phyloP scores from a whole-genome alignment of 2,329 filamentous ascomycete species.

The Emergomyces africanus region DNA sequence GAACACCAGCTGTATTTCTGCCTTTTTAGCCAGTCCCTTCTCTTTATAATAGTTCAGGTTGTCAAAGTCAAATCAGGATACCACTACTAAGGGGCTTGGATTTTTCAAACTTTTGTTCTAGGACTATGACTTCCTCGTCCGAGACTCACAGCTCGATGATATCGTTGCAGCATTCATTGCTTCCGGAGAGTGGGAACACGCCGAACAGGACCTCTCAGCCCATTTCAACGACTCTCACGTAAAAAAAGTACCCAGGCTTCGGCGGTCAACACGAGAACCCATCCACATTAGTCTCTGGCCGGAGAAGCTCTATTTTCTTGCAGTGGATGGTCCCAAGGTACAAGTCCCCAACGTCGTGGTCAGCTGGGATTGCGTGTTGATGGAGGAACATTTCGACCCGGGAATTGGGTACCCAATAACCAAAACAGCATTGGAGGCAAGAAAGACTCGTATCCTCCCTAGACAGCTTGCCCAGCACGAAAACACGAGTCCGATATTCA shows the following conservation, averaged over 20 bases:
- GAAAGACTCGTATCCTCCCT: neutral
- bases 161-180: neutral
- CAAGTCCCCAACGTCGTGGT: slow-evolving; percentile 1
- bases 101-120: neutral
- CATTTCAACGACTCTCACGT: neutral
- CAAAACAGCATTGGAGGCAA: neutral
- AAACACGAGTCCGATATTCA: neutral
- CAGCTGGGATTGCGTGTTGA: neutral
- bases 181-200: neutral
- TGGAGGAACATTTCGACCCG: slow-evolving; percentile 1
- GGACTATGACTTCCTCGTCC: slow-evolving; percentile 3
- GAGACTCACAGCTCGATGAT: neutral
- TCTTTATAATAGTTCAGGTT: too few species aligned
- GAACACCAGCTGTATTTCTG: neutral
- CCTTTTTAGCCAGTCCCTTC: neutral
- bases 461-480: neutral
- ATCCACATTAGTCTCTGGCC: slow-evolving; percentile 1
- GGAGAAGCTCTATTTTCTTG: slow-evolving; percentile 3
- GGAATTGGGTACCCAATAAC: neutral
- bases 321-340: neutral
- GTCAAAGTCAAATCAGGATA: neutral
- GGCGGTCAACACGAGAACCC: neutral
- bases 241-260: neutral
- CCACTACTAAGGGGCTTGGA: neutral
- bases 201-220: neutral